Evolutionary conservation across 441 rosid genomes (phyloP).

Genomic region (Populus hybrid): DNA sequence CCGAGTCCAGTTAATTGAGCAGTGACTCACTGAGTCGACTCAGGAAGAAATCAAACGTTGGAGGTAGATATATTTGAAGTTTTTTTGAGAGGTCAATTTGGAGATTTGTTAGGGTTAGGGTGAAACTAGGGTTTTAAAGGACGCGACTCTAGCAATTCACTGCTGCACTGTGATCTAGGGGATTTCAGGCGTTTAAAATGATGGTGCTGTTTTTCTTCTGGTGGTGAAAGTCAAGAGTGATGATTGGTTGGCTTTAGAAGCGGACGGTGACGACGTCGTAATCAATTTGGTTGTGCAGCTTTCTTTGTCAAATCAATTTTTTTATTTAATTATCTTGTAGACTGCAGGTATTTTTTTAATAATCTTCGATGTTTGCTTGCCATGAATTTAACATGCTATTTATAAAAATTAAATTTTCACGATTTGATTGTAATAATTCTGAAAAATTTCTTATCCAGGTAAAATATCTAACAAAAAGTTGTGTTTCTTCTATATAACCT

Average conservation of each 20-base stretch:
- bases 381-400: no score
- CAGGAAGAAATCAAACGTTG: background rate
- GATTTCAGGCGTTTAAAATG: background rate
- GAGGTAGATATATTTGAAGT: background rate
- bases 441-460: no score
- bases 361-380: background rate
- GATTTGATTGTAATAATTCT: no score
- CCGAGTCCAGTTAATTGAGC: background rate
- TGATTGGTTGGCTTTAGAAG: background rate
- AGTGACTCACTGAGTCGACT: background rate
- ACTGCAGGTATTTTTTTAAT: background rate
- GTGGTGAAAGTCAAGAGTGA: background rate
- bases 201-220: background rate
- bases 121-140: background rate
- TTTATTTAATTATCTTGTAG: no score
- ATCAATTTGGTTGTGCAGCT: background rate
- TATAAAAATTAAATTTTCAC: background rate
- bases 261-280: conserved; percentile 6
- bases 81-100: background rate
- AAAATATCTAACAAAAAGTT: no score
- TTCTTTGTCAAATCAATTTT: background rate
- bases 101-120: conserved; percentile 4
- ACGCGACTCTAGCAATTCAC: background rate
- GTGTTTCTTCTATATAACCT: no score
- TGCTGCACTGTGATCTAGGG: background rate